A percentile compares a stretch with the other conserved stretches of the same genome.
Conservation (phyloP, 1,139 yeast genomes). For the Scheffersomyces titani region DNA sequence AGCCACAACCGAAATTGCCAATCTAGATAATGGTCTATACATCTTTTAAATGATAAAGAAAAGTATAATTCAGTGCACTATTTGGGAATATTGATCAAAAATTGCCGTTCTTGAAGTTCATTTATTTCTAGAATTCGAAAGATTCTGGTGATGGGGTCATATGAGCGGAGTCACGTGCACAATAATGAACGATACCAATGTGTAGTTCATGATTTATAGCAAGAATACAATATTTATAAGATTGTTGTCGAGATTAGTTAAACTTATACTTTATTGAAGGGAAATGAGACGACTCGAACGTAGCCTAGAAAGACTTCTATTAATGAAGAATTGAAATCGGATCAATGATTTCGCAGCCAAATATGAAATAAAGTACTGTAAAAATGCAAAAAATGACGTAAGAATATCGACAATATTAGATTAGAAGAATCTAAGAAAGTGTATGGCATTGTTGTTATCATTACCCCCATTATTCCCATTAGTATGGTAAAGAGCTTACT, state of each 20-base stretch:
- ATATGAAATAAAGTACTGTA: no score
- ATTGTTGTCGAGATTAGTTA: not conserved
- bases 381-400: not conserved
- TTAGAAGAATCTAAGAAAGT: not conserved
- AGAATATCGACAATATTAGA: not conserved
- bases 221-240: no score
- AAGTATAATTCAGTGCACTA: not conserved
- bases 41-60: not conserved
- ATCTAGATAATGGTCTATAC: not conserved
- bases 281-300: not conserved
- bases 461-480: not conserved
- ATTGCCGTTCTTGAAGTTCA: not conserved
- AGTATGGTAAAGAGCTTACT: no score
- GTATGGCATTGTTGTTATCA: no score
- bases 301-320: not conserved
- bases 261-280: no score
- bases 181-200: no score
- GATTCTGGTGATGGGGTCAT: not conserved
- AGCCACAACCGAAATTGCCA: not conserved
- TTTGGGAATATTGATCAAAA: not conserved
- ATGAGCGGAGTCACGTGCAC: not conserved
- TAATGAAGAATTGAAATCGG: not conserved
- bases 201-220: no score
- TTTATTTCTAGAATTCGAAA: not conserved
- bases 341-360: not conserved